These are phyloP conservation scores for Trichoderma sp. DNA, from an alignment of 2,329 filamentous ascomycete genomes.

Conservation along the genomic window DNA sequence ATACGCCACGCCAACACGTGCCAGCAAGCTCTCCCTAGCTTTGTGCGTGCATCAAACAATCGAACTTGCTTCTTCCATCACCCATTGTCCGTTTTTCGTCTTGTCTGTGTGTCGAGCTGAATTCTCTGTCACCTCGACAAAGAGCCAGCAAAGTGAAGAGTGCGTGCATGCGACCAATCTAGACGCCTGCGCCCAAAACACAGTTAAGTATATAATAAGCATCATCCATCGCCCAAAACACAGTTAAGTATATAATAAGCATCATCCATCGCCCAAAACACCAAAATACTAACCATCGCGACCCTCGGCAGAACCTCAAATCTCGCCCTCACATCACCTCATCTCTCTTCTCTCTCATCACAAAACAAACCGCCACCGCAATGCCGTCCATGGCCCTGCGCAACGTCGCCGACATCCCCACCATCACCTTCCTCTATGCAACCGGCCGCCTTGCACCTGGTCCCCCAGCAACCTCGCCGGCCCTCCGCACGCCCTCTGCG, in stretches of 20 bases:
- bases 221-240: not conserved
- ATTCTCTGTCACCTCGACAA: not conserved
- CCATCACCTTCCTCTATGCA: slow-evolving; percentile 62
- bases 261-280: not conserved
- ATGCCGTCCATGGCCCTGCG: not conserved
- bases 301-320: not conserved
- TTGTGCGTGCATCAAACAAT: not conserved
- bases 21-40: not conserved
- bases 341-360: not conserved
- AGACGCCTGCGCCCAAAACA: not conserved
- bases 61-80: not conserved
- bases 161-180: too few species aligned
- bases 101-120: not conserved
- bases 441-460: slow-evolving; percentile 35
- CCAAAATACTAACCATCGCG: not conserved
- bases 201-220: too few species aligned
- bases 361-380: not conserved
- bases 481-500: slow-evolving; percentile 40
- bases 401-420: slow-evolving; percentile 54
- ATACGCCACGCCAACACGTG: not conserved
- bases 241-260: too few species aligned
- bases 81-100: not conserved
- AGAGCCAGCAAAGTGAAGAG: too few species aligned
- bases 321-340: not conserved
- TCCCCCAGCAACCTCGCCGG: not conserved